These are phyloP conservation scores for Aspergillus hortae DNA, from an alignment of 2,329 filamentous ascomycete genomes.

Conservation along the genomic window DNA sequence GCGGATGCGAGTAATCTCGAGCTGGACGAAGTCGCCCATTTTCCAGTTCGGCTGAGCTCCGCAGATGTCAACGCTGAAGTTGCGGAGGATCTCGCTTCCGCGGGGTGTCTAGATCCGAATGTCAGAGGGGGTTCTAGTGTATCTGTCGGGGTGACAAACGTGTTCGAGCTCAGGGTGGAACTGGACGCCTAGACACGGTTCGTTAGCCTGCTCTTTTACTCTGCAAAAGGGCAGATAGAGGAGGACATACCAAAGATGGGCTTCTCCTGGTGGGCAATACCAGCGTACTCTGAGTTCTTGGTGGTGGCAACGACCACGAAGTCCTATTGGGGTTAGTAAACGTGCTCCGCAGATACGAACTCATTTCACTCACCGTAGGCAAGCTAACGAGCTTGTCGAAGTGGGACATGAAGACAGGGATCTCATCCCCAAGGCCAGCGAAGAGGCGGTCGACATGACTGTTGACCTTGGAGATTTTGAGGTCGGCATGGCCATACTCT, in stretches of 20 bases:
- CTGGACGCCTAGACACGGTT: slow-evolving; percentile 53
- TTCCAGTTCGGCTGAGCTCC: slow-evolving; percentile 73
- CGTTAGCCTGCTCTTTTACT: too few relatives aligned
- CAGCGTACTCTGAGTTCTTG: slow-evolving; percentile 72
- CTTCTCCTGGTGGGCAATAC: slow-evolving; percentile 56
- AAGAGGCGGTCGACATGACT: slow-evolving; percentile 74
- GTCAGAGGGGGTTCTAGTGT: slow-evolving; percentile 28
- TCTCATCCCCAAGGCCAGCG: slow-evolving; percentile 65
- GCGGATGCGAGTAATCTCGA: slow-evolving; percentile 77
- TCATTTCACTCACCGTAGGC: slow-evolving; percentile 42
- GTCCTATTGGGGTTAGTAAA: slow-evolving; percentile 34
- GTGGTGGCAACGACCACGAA: slow-evolving; percentile 75
- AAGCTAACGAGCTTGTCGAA: slow-evolving; percentile 77
- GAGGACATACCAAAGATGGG: slow-evolving; percentile 59
- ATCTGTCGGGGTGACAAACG: neutral
- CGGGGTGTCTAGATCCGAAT: slow-evolving; percentile 37
- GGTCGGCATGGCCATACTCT: slow-evolving; percentile 68
- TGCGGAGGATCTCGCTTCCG: slow-evolving; percentile 68
- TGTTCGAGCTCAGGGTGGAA: slow-evolving; percentile 81
- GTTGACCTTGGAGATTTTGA: slow-evolving; percentile 58
- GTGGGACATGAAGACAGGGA: slow-evolving; percentile 83
- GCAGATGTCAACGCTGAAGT: slow-evolving; percentile 84
- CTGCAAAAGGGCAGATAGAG: too few relatives aligned
- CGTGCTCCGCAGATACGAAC: too few relatives aligned
- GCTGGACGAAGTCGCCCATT: slow-evolving; percentile 77